phyloP scores from a whole-genome alignment of 306 rosid species.

The Pyrus bretschneideri region DNA sequence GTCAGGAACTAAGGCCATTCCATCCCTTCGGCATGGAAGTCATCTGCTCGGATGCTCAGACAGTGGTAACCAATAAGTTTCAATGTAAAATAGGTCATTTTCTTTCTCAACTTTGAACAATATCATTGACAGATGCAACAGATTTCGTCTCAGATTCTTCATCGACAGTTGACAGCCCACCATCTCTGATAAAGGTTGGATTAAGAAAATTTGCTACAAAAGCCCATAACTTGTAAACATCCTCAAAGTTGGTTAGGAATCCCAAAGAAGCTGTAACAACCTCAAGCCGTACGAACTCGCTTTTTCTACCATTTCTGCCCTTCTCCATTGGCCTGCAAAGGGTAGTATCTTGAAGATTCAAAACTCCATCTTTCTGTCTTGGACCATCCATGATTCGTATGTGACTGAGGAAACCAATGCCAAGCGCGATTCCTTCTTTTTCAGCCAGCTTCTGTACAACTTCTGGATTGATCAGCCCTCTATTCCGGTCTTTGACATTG shows the following conservation, averaged over 20 bases:
- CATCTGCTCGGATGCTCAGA: neutral
- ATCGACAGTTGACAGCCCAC: slow-evolving; percentile 60
- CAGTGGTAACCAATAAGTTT: slow-evolving; percentile 1
- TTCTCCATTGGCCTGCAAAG: slow-evolving; percentile 73
- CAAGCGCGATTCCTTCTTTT: slow-evolving; percentile 74
- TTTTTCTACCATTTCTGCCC: slow-evolving; percentile 50
- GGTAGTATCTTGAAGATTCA: slow-evolving; percentile 52
- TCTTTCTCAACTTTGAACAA: slow-evolving; percentile 18
- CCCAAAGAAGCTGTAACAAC: slow-evolving; percentile 88
- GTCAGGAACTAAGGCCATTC: slow-evolving; percentile 15
- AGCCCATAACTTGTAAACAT: slow-evolving; percentile 87
- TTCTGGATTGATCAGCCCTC: slow-evolving; percentile 76
- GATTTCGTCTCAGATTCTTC: slow-evolving; percentile 60
- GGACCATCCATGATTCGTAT: slow-evolving; percentile 55
- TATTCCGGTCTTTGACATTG: slow-evolving; percentile 60
- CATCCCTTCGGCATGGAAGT: slow-evolving; percentile 14
- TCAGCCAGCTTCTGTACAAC: slow-evolving; percentile 90
- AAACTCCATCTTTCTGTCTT: slow-evolving; percentile 38
- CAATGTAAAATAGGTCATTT: slow-evolving; percentile 7
- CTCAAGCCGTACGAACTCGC: slow-evolving; percentile 61
- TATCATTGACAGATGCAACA: neutral
- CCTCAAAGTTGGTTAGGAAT: slow-evolving; percentile 86
- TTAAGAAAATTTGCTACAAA: slow-evolving; percentile 85
- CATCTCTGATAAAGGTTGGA: slow-evolving; percentile 59
- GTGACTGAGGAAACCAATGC: slow-evolving; percentile 84